These are phyloP conservation scores for Penicillium decumbens DNA, from an alignment of 2,329 filamentous ascomycete genomes.

Conservation along the genomic window DNA sequence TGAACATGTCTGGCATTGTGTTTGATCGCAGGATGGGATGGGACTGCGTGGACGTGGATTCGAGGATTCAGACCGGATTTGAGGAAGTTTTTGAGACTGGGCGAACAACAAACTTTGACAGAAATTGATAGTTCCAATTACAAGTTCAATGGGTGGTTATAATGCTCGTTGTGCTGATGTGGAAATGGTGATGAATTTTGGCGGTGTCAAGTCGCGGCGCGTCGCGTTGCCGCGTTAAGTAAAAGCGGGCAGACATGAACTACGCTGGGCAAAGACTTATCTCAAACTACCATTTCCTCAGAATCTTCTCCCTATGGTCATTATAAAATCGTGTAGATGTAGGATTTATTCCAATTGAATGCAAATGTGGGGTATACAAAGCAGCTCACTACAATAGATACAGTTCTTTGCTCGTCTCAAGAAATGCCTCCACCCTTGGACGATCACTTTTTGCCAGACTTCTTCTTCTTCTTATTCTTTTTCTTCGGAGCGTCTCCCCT, in stretches of 20 bases:
- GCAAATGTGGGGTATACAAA: conserved; percentile 24
- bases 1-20: conserved; percentile 32
- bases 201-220: conserved; percentile 18
- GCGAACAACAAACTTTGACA: too few species aligned
- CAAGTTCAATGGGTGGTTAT: neutral
- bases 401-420: neutral
- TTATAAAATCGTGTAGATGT: neutral
- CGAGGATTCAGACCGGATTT: neutral
- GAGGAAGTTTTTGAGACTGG: neutral
- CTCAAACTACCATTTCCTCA: neutral
- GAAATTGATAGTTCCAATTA: neutral
- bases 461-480: conserved; percentile 48
- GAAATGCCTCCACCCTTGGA: neutral
- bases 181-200: neutral
- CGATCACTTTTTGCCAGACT: conserved; percentile 37
- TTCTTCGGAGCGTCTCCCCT: conserved; percentile 38
- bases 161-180: neutral
- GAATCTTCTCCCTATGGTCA: neutral
- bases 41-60: neutral
- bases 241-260: conserved; percentile 6
- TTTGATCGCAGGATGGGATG: neutral
- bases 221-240: conserved; percentile 34
- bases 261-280: neutral
- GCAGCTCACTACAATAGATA: conserved; percentile 10
- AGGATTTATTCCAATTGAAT: conserved; percentile 3